Evolutionary conservation across 2,329 filamentous ascomycete species (phyloP).

Genomic region (Sporothrix protearum): DNA sequence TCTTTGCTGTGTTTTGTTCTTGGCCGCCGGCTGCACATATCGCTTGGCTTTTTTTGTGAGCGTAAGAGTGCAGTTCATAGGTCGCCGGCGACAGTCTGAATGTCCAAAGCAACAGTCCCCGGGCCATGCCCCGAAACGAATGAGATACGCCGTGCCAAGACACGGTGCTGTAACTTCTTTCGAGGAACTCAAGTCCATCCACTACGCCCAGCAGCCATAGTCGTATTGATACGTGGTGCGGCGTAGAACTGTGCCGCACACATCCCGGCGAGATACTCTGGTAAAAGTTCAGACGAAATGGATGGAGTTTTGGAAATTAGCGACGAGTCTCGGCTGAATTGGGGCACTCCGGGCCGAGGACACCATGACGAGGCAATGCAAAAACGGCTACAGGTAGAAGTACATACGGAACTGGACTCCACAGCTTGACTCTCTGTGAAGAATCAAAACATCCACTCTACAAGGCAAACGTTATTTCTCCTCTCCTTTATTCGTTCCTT

Average conservation of each 20-base stretch:
- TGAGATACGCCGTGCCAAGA: not conserved
- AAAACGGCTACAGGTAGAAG: not conserved
- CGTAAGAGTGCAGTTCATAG: not conserved
- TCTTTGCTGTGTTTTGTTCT: not conserved
- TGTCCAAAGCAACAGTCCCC: not conserved
- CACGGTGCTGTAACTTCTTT: not conserved
- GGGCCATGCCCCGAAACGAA: not conserved
- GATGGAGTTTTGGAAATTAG: not conserved
- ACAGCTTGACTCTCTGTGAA: too few relatives aligned
- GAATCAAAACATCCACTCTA: too few relatives aligned
- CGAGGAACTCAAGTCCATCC: not conserved
- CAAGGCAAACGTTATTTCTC: too few relatives aligned
- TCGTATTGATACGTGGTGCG: not conserved
- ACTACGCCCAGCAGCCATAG: not conserved
- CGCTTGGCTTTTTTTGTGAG: not conserved
- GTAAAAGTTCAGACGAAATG: not conserved
- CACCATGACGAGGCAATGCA: not conserved
- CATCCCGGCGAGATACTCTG: not conserved
- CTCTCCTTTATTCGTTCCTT: too few relatives aligned
- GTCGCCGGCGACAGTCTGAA: not conserved
- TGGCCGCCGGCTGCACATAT: not conserved
- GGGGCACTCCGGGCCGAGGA: not conserved
- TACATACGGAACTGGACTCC: not conserved
- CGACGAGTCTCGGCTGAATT: not conserved
- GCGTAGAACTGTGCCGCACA: not conserved